Conservation (phyloP, 2,329 filamentous ascomycete species). For the Cladosporium sp. region DNA sequence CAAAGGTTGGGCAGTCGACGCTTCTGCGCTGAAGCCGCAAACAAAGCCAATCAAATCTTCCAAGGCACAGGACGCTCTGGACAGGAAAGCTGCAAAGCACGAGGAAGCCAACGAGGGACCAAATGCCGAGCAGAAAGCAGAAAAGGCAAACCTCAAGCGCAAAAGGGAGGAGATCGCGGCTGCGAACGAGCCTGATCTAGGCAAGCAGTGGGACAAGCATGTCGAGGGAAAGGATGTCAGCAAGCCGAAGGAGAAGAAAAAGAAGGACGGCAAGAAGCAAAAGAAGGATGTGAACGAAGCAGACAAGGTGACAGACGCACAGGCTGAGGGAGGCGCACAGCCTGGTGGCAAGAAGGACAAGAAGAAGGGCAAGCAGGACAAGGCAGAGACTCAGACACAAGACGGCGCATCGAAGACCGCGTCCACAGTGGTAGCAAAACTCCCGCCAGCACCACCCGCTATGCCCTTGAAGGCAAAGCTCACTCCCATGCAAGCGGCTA, state of each 20-base stretch:
- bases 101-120: constrained; percentile 41
- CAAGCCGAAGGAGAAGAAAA: constrained; percentile 37
- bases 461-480: constrained; percentile 58
- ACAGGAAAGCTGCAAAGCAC: constrained; percentile 55
- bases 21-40: constrained; percentile 71
- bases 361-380: constrained; percentile 22
- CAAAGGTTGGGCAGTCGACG: constrained; percentile 83
- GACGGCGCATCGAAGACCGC: constrained; percentile 9
- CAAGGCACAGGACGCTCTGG: constrained; percentile 30
- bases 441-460: constrained; percentile 32
- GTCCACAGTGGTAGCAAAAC: constrained; percentile 2
- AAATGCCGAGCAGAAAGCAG: constrained; percentile 13
- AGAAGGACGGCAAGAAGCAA: constrained; percentile 35
- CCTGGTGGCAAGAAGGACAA: constrained; percentile 15
- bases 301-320: constrained; percentile 2
- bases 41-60: constrained; percentile 44
- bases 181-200: constrained; percentile 70
- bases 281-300: constrained; percentile 17
- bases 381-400: constrained; percentile 7
- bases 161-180: constrained; percentile 34
- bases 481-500: constrained; percentile 88
- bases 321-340: not conserved
- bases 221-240: constrained; percentile 65
- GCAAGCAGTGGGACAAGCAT: constrained; percentile 74
- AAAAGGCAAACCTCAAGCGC: constrained; percentile 25